phyloP scores from a whole-genome alignment of 129 eudicot genomes.

The Flaveria linearis region DNA sequence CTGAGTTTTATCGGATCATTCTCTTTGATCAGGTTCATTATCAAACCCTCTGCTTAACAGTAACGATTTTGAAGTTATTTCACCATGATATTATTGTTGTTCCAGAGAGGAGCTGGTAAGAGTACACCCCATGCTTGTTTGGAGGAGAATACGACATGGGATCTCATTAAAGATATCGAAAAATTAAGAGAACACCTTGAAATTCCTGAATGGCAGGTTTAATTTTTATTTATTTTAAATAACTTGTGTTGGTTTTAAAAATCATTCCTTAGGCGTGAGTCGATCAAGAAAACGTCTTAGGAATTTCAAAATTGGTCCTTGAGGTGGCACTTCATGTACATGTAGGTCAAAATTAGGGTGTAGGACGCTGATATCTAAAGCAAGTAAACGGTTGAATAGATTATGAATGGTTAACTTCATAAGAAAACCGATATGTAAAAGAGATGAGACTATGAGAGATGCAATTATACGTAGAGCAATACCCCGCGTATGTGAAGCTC shows the following conservation, averaged over 20 bases:
- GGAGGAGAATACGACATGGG: conserved; percentile 96
- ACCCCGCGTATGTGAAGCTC: neutral
- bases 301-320: no score
- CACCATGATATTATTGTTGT: conserved; percentile 16
- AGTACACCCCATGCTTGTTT: conserved; percentile 96
- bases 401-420: no score
- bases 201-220: conserved; percentile 98
- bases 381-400: no score
- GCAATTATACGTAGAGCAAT: no score
- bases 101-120: conserved; percentile 96
- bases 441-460: no score
- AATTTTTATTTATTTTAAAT: neutral
- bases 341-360: no score
- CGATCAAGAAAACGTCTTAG: no score
- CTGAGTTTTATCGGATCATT: conserved; percentile 81
- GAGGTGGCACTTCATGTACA: no score
- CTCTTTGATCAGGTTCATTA: conserved; percentile 87
- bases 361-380: no score
- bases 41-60: conserved; percentile 14
- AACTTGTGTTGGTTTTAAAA: no score
- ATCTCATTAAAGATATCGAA: conserved; percentile 81
- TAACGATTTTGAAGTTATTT: conserved; percentile 15
- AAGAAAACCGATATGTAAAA: no score
- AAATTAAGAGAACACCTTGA: conserved; percentile 79
- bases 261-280: neutral